A percentile compares a stretch with the other conserved stretches of the same genome.
Conservation (phyloP, 345 rosid species). For the Nephelium lappaceum region DNA sequence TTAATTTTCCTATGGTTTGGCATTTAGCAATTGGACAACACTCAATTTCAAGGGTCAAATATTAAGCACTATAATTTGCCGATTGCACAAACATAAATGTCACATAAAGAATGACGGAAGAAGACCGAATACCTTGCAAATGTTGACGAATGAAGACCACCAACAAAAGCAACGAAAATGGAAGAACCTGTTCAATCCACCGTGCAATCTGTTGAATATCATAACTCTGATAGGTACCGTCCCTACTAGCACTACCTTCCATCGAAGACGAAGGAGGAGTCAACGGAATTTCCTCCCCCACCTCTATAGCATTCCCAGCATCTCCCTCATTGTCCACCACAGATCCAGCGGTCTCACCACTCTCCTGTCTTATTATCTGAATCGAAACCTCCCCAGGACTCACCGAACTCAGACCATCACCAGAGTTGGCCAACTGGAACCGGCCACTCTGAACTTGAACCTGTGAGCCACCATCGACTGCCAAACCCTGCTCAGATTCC, state of each 20-base stretch:
- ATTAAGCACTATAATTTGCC: slow-evolving; percentile 3
- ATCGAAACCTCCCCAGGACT: slow-evolving; percentile 46
- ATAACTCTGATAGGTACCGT: slow-evolving; percentile 46
- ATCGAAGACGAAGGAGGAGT: slow-evolving; percentile 22
- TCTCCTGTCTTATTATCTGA: slow-evolving; percentile 40
- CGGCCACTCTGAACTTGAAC: neutral
- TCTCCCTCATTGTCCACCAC: slow-evolving; percentile 12
- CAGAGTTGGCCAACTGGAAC: slow-evolving; percentile 20
- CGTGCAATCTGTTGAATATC: slow-evolving; percentile 55
- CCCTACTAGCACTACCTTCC: slow-evolving; percentile 19
- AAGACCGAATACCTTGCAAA: slow-evolving; percentile 51
- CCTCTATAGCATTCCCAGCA: slow-evolving; percentile 13
- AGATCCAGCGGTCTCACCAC: slow-evolving; percentile 2
- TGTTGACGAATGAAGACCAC: slow-evolving; percentile 67
- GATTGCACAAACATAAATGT: neutral
- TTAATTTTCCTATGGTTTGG: neutral
- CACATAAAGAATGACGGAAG: neutral
- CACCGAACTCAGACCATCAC: neutral
- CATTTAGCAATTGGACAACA: neutral
- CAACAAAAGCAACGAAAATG: slow-evolving; percentile 53
- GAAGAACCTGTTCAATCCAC: slow-evolving; percentile 63
- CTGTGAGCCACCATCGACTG: neutral
- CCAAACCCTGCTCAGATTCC: slow-evolving; percentile 10
- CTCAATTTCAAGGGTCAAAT: neutral
- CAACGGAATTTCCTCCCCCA: slow-evolving; percentile 22